Percentiles rank a stretch among this genome's conserved stretches.
phyloP scores from a whole-genome alignment of 441 rosid genomes.

The Adansonia gregorii region DNA sequence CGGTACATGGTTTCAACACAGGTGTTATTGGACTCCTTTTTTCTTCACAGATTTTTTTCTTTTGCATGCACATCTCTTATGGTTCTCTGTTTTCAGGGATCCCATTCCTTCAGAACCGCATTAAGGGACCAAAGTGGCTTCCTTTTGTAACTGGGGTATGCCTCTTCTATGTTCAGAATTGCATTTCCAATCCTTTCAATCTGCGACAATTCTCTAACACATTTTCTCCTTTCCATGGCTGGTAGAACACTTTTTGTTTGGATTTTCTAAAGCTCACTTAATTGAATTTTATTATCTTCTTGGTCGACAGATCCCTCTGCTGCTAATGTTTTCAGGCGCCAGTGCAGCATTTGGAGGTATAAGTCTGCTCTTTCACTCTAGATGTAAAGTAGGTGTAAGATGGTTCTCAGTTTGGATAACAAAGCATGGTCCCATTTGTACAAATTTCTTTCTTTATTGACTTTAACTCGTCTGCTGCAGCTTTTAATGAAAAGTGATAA shows the following conservation, averaged over 20 bases:
- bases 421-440: neutral
- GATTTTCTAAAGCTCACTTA: conserved; percentile 13
- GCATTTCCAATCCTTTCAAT: conserved; percentile 10
- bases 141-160: conserved; percentile 77
- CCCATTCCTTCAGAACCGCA: conserved; percentile 68
- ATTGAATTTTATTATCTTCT: conserved; percentile 18
- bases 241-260: conserved; percentile 5
- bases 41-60: neutral
- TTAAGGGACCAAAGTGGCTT: conserved; percentile 88
- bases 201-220: conserved; percentile 8
- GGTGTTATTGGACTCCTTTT: conserved; percentile 43
- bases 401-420: neutral
- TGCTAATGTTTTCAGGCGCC: conserved; percentile 69
- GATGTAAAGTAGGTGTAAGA: neutral
- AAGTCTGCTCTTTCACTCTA: conserved; percentile 5
- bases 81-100: conserved; percentile 53
- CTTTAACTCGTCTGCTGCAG: neutral
- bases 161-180: conserved; percentile 15
- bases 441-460: neutral
- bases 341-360: conserved; percentile 92
- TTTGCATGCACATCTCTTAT: conserved; percentile 20
- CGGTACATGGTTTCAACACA: conserved; percentile 80
- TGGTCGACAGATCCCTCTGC: conserved; percentile 67
- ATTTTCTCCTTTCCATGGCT: neutral
- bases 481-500: neutral